Evolutionary conservation across 306 rosid species (phyloP).

Genomic region (Lupinus albus): DNA sequence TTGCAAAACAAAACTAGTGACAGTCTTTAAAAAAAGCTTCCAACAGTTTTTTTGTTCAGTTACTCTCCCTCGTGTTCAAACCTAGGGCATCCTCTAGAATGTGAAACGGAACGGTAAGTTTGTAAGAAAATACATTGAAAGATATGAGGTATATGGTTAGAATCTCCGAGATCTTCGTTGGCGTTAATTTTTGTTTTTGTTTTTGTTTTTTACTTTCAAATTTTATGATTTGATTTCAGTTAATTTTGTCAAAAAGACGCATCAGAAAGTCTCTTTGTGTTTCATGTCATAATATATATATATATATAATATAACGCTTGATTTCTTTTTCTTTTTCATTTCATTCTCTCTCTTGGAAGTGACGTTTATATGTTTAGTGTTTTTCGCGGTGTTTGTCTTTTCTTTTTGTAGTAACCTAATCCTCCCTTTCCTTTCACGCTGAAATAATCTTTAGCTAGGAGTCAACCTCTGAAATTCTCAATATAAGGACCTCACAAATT

Average conservation of each 20-base stretch:
- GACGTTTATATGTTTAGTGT: constrained; percentile 28
- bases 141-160: constrained; percentile 37
- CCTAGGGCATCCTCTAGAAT: constrained; percentile 28
- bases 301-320: not conserved
- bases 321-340: not conserved
- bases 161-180: constrained; percentile 66
- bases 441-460: constrained; percentile 25
- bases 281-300: not conserved
- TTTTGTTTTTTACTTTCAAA: not conserved
- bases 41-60: not conserved
- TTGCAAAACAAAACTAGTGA: not conserved
- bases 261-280: constrained; percentile 37
- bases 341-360: not conserved
- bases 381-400: not conserved
- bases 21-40: not conserved
- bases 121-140: constrained; percentile 27
- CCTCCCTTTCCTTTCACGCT: constrained; percentile 21
- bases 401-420: constrained; percentile 10
- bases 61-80: not conserved
- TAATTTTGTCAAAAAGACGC: constrained; percentile 36
- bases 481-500: not conserved
- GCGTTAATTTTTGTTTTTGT: not conserved
- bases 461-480: not conserved
- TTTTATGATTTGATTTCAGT: constrained; percentile 27
- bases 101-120: constrained; percentile 15